These are phyloP conservation scores for Quaeritorhiza haematococci DNA, from an alignment of 371 early-diverging fungal genomes.

Conservation along the genomic window DNA sequence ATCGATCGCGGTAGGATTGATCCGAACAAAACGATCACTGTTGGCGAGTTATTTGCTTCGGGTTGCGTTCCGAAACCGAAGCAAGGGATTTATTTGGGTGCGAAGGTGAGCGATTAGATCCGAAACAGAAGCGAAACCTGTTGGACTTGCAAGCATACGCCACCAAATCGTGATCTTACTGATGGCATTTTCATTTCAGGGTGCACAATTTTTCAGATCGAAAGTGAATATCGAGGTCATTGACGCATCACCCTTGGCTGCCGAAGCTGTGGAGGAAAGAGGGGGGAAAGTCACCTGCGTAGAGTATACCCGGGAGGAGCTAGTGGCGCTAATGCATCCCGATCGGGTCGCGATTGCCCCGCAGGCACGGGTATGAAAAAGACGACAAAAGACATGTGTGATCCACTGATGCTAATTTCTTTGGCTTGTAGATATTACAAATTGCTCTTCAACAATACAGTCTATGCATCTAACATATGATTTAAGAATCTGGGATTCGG, in stretches of 20 bases:
- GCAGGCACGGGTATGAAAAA: too few relatives aligned
- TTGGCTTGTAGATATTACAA: too few relatives aligned
- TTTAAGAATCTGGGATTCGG: too few relatives aligned
- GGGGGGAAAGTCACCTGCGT: conserved; percentile 83
- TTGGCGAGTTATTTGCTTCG: conserved; percentile 71
- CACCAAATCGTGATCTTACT: neutral
- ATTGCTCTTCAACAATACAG: too few relatives aligned
- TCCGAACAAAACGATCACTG: conserved; percentile 73
- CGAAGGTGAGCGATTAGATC: conserved; percentile 44
- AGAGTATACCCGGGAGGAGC: conserved; percentile 71
- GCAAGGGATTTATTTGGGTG: conserved; percentile 84
- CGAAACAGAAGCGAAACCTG: too few relatives aligned
- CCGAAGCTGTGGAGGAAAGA: conserved; percentile 71
- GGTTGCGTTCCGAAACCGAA: conserved; percentile 72
- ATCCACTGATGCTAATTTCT: too few relatives aligned
- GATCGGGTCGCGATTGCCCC: too few relatives aligned
- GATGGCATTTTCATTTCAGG: conserved; percentile 14
- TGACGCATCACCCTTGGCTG: conserved; percentile 75
- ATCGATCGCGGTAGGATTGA: conserved; percentile 83
- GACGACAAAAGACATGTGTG: too few relatives aligned
- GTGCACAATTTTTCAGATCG: conserved; percentile 42
- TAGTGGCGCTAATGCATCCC: conserved; percentile 74
- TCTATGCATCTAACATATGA: too few relatives aligned
- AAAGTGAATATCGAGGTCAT: conserved; percentile 78
- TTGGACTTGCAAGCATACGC: neutral